Base-by-base conservation (phyloP, 2,329 filamentous ascomycete genomes). In the Botryotinia calthae region DNA sequence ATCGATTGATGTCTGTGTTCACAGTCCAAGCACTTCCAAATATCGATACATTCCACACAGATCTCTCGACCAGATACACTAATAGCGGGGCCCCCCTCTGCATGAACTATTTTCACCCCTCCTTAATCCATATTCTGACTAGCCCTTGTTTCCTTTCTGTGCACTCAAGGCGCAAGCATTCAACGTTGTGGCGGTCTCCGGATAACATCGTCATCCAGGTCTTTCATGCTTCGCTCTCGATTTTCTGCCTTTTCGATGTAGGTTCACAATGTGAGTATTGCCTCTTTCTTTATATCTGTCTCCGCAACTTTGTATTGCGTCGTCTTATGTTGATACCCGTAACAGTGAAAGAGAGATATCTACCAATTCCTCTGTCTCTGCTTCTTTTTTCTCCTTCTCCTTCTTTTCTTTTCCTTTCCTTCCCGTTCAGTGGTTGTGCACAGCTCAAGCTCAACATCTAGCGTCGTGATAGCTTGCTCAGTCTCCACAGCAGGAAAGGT, bases 121-220 rank as follows among this genome's bases (percentile, higher is more conserved):
- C 40, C 40, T 44, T 46, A 64, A 64, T 22, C 40, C 61, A 22
- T 25, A 46, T 64, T 31, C 61, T 44, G 12, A 22, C 61, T 46
- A 64, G 61, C 16, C 10, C 61, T 64, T 46, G 40, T 46, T 64
- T 64, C 40, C 61, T 31, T 56, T 2, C 59, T 25, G 16, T 20
- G 28, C 31, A 62, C 22, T 62, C 34, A 14, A n/a, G n/a, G n/a
- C n/a, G n/a, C n/a, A n/a, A 46, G 40, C 40, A 46, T 37, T 48
- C 34, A 51, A 18, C 8, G 44, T 61, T 74, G 51, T 66, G 28
- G 16, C 28, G 10, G 28, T 48, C 46, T 51, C 51, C 64, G 44
- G 44, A 7, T 40, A 66, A 66, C 42, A n/a, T 66, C 64, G 31
- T 66, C 28, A 66, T 66, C 64, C 44, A 20, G 42, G 44, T n/a